Percentiles rank a stretch among this genome's conserved stretches.
phyloP scores from a whole-genome alignment of 306 rosid genomes.

The Sophora flavescens region DNA sequence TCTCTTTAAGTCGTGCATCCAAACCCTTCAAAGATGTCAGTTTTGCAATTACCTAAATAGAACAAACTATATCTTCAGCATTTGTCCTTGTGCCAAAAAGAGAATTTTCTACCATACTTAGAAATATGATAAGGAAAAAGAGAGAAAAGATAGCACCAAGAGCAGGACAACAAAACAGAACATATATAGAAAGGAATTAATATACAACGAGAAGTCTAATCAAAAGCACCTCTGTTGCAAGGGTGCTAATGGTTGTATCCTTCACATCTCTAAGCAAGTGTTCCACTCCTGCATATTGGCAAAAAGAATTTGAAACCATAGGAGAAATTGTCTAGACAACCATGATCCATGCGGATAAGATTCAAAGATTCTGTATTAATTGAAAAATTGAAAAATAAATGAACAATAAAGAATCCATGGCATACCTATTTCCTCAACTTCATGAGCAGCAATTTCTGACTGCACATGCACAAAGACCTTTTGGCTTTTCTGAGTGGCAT shows the following conservation, averaged over 20 bases:
- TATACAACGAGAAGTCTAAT: slow-evolving; percentile 15
- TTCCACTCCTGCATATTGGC: slow-evolving; percentile 73
- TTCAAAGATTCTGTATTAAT: background rate
- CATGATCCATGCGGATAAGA: background rate
- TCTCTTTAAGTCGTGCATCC: slow-evolving; percentile 82
- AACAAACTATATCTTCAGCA: background rate
- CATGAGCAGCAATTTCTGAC: slow-evolving; percentile 91
- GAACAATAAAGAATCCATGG: slow-evolving; percentile 28
- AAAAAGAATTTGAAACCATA: slow-evolving; percentile 32
- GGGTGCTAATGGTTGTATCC: slow-evolving; percentile 77
- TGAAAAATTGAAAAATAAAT: background rate
- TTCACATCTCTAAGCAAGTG: slow-evolving; percentile 75
- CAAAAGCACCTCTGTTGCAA: slow-evolving; percentile 42
- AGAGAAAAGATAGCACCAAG: background rate
- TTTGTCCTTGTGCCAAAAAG: slow-evolving; percentile 9
- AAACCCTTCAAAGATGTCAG: slow-evolving; percentile 91
- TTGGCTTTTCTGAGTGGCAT: slow-evolving; percentile 94
- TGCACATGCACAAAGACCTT: slow-evolving; percentile 88
- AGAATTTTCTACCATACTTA: slow-evolving; percentile 6
- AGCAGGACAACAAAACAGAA: slow-evolving; percentile 12
- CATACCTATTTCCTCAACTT: slow-evolving; percentile 93
- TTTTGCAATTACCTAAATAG: slow-evolving; percentile 78
- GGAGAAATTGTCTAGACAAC: background rate
- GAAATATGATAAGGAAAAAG: background rate
- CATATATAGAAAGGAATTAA: background rate